A percentile compares a stretch with the other conserved stretches of the same genome.
Evolutionary conservation across 2,329 filamentous ascomycete species (phyloP).

Genomic region (Calycina herbarum): DNA sequence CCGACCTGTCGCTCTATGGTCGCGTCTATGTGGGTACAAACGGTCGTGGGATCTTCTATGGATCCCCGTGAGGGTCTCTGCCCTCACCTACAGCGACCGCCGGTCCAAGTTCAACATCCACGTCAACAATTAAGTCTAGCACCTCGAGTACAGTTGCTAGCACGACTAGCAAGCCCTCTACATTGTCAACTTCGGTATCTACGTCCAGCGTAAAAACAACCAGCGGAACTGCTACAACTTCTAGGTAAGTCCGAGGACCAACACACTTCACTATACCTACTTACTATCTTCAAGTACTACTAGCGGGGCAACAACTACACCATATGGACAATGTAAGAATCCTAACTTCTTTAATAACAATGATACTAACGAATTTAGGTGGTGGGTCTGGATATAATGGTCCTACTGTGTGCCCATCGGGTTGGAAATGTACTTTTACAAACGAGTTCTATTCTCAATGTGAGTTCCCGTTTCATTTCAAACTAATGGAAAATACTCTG

Average conservation of each 20-base stretch:
- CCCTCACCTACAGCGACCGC: conserved; percentile 29
- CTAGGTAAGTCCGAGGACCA: not conserved
- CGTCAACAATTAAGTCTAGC: not conserved
- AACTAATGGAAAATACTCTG: too few relatives aligned
- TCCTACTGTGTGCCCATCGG: conserved; percentile 22
- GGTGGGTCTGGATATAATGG: conserved; percentile 21
- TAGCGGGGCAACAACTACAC: not conserved
- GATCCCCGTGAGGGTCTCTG: conserved; percentile 29
- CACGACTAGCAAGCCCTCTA: not conserved
- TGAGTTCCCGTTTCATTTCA: not conserved
- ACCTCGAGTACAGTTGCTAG: not conserved
- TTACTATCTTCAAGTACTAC: conserved; percentile 6
- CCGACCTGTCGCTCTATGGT: conserved; percentile 33
- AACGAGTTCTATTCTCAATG: conserved; percentile 26
- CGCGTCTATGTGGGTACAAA: conserved; percentile 37
- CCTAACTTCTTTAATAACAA: too few relatives aligned
- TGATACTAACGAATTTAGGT: too few relatives aligned
- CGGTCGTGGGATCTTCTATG: conserved; percentile 39
- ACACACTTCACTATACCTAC: not conserved
- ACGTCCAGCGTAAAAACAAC: too few relatives aligned
- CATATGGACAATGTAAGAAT: conserved; percentile 5
- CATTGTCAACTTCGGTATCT: not conserved
- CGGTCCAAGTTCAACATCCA: not conserved
- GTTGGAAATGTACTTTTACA: conserved; percentile 22
- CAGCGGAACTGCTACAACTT: not conserved